Base-by-base conservation (phyloP, 108 stramenopile genomes). In the Nitzschia sp. region DNA sequence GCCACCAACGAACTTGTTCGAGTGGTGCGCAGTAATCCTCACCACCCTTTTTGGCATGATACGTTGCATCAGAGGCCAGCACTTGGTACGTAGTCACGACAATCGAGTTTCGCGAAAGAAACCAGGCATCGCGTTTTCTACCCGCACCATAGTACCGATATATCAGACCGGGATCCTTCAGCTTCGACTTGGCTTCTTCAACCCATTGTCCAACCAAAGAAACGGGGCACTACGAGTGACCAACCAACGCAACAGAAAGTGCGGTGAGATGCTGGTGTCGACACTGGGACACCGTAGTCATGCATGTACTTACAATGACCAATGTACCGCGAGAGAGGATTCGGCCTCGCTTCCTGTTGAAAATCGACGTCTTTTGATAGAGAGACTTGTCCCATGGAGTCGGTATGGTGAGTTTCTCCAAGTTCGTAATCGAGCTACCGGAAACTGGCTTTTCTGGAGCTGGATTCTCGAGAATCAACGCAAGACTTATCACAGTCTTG, bases 61-160 rank as follows among this genome's bases (percentile, higher is more conserved):
- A 67, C 27, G 26, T 56, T 25, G 45, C 61, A 64, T 85, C 84
- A 17, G 68, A 71, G 27, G 69, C 69, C 21, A 85, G 30, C 19
- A 68, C 62, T 28, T 64, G 51, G 35, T 85, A 85, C 9, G 84
- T 85, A 15, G 84, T 85, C 19, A 85, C 80, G 13, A 85, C 80
- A 45, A 81, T 78, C 2, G 66, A 55, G 26, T 78, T 71, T 23
- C 54, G 13, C 3, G 68, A 53, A 32, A 85, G 66, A 2, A 72
- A 21, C 15, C 21, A n/a, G 1, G 84, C 68, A 68, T 82, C 74
- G 24, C 71, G 55, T 4, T 61, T 78, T 42, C 84, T 33, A 46
- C 55, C 72, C 26, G 9, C 2, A 9, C 80, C 84, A 65, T 85
- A 68, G 54, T 85, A 85, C 13, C 66, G 54, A 45, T 85, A 85